phyloP scores from a whole-genome alignment of 768 basidiomycete genomes.

The Lentinula edodes region DNA sequence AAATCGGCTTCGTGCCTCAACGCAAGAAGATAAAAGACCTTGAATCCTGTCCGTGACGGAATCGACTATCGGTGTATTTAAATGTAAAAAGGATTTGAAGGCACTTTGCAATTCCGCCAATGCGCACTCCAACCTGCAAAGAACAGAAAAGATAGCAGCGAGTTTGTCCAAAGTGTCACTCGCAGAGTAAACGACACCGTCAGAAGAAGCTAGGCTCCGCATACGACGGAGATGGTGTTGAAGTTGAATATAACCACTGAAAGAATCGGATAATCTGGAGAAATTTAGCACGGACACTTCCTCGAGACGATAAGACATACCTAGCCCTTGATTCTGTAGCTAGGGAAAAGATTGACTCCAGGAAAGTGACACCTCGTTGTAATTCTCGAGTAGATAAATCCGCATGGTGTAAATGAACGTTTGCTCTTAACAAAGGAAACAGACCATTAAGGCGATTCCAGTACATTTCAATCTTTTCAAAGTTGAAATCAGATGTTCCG shows the following conservation, averaged over 20 bases:
- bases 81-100: slow-evolving; percentile 16
- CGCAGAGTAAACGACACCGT: slow-evolving; percentile 10
- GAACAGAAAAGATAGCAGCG: neutral
- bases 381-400: slow-evolving; percentile 88
- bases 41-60: neutral
- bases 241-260: slow-evolving; percentile 20
- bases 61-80: neutral
- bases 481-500: slow-evolving; percentile 11
- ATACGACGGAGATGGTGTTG: slow-evolving; percentile 23
- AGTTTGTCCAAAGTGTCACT: neutral
- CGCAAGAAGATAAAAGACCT: neutral
- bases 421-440: slow-evolving; percentile 60
- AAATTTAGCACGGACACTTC: neutral
- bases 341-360: slow-evolving; percentile 73
- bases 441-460: slow-evolving; percentile 56
- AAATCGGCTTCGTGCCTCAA: neutral
- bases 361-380: slow-evolving; percentile 66
- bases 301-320: slow-evolving; percentile 38
- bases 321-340: slow-evolving; percentile 56
- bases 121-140: slow-evolving; percentile 11
- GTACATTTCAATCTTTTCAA: slow-evolving; percentile 50
- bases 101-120: slow-evolving; percentile 21
- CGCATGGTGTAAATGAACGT: slow-evolving; percentile 63
- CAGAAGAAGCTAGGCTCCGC: slow-evolving; percentile 14
- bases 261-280: slow-evolving; percentile 24